Conservation (phyloP, 2,329 filamentous ascomycete genomes). For the Coniochaeta sp. region DNA sequence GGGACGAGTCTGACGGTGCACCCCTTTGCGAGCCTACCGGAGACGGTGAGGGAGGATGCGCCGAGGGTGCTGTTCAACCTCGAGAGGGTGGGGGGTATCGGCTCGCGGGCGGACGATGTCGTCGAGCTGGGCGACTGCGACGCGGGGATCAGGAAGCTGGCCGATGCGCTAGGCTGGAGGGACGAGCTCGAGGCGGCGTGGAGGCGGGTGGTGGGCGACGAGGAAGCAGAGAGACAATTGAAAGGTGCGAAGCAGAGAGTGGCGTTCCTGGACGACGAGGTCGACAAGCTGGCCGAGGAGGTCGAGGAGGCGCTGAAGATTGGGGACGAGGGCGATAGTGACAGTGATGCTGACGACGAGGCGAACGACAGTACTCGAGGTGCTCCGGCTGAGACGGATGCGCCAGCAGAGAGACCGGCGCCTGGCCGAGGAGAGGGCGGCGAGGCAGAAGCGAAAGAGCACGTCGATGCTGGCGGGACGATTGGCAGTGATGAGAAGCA, state of each 20-base stretch:
- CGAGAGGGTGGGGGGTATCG: constrained; percentile 74
- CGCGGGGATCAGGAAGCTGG: constrained; percentile 68
- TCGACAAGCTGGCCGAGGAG: constrained; percentile 25
- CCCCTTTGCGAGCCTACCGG: constrained; percentile 79
- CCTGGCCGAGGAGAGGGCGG: neutral
- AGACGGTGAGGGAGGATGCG: constrained; percentile 49
- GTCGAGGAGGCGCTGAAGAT: constrained; percentile 20
- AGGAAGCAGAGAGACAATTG: constrained; percentile 45
- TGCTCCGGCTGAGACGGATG: neutral
- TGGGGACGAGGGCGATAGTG: constrained; percentile 9
- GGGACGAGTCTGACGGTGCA: constrained; percentile 84
- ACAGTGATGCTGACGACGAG: constrained; percentile 4
- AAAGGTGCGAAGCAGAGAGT: constrained; percentile 23
- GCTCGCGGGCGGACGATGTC: constrained; percentile 75
- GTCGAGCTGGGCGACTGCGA: constrained; percentile 79
- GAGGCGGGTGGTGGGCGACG: constrained; percentile 58
- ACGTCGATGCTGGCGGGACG: neutral
- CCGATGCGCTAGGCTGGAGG: constrained; percentile 74
- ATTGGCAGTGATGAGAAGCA: neutral
- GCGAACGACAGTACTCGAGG: neutral
- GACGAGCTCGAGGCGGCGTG: constrained; percentile 76
- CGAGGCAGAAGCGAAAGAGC: neutral
- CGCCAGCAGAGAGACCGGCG: neutral
- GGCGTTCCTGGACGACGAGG: constrained; percentile 34
- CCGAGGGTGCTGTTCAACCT: constrained; percentile 85